Conservation (phyloP, 2,329 filamentous ascomycete species). For the Podosphaera fusca region DNA sequence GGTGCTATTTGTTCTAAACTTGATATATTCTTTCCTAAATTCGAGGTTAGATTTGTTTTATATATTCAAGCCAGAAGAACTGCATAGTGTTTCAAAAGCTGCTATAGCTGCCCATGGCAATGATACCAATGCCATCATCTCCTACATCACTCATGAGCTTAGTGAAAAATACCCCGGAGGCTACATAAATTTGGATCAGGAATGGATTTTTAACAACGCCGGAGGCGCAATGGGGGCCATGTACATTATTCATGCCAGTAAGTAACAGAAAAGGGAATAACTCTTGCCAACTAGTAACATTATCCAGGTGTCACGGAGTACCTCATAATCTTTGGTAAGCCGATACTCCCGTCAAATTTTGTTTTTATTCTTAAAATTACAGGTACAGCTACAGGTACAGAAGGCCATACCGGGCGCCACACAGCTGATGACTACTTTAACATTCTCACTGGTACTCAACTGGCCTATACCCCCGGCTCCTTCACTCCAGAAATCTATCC, state of each 20-base stretch:
- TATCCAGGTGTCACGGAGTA: slow-evolving; percentile 57
- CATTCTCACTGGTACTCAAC: slow-evolving; percentile 59
- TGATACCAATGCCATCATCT: slow-evolving; percentile 45
- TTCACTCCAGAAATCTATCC: slow-evolving; percentile 49
- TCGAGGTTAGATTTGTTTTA: slow-evolving; percentile 35
- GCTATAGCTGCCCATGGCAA: slow-evolving; percentile 49
- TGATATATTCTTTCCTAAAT: slow-evolving; percentile 32
- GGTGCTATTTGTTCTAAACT: slow-evolving; percentile 26
- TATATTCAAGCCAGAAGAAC: slow-evolving; percentile 46
- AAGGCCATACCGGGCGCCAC: slow-evolving; percentile 72
- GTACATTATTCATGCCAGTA: slow-evolving; percentile 73
- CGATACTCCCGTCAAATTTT: neutral
- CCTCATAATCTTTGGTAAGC: slow-evolving; percentile 55
- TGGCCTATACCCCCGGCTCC: slow-evolving; percentile 46
- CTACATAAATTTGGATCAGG: slow-evolving; percentile 46
- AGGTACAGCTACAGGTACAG: slow-evolving; percentile 56
- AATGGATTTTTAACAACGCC: slow-evolving; percentile 85
- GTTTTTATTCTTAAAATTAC: neutral
- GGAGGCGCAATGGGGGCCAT: slow-evolving; percentile 81
- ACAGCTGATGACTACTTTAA: slow-evolving; percentile 89
- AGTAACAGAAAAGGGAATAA: slow-evolving; percentile 14
- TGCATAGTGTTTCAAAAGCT: slow-evolving; percentile 43
- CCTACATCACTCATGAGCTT: slow-evolving; percentile 47
- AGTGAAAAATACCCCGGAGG: slow-evolving; percentile 22
- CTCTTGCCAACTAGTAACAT: slow-evolving; percentile 4